Evolutionary conservation across 306 rosid genomes (phyloP).

Genomic region (Hylodesmum podocarpum): DNA sequence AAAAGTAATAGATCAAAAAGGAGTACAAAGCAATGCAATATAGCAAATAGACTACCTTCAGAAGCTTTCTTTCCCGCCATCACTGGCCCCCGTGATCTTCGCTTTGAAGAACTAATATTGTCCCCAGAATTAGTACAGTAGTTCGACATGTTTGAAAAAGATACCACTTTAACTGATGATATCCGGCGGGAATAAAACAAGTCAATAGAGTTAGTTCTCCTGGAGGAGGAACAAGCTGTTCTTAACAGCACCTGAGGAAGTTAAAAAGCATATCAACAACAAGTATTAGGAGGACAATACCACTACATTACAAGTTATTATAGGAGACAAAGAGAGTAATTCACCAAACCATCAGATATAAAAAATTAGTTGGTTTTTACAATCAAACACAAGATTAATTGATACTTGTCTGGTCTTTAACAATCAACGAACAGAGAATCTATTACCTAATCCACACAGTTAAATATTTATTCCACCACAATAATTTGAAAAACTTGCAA

Average conservation of each 20-base stretch:
- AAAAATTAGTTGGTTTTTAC: background rate
- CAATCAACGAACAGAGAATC: background rate
- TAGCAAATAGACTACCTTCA: conserved; percentile 52
- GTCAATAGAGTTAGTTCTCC: conserved; percentile 49
- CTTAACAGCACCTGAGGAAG: conserved; percentile 59
- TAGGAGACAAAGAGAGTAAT: background rate
- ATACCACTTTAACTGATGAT: conserved; percentile 49
- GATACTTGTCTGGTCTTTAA: background rate
- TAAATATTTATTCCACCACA: background rate
- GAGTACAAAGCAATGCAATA: conserved; percentile 13
- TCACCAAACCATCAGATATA: background rate
- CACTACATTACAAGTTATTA: background rate
- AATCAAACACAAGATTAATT: background rate
- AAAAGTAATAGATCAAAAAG: background rate
- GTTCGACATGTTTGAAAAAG: conserved; percentile 39
- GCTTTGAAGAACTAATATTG: conserved; percentile 60
- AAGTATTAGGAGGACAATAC: background rate
- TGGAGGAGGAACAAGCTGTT: conserved; percentile 50
- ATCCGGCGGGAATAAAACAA: conserved; percentile 48
- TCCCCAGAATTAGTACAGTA: conserved; percentile 50
- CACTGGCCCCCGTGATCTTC: conserved; percentile 87
- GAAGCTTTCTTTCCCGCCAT: conserved; percentile 87
- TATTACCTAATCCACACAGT: background rate
- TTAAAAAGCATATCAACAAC: conserved; percentile 26
- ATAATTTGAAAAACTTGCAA: background rate